phyloP scores from a whole-genome alignment of 148 eudicot genomes.

The Rhododendron williamsianum region DNA sequence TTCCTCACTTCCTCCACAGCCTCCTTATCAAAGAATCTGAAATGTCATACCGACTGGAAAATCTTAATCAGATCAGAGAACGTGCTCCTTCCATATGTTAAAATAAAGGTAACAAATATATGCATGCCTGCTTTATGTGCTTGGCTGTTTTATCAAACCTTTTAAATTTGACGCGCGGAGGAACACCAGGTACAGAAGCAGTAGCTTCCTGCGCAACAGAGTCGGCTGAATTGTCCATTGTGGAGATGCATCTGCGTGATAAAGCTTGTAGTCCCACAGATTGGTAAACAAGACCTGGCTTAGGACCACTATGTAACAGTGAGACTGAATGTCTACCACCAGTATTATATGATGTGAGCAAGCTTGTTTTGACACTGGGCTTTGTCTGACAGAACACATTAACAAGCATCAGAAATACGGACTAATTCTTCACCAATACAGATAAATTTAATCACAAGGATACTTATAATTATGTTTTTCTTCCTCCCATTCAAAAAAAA shows the following conservation, averaged over 20 bases:
- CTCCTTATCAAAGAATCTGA: slow-evolving; percentile 90
- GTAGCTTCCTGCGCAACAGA: slow-evolving; percentile 35
- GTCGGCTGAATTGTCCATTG: slow-evolving; percentile 29
- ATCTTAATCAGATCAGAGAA: background rate
- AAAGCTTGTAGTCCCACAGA: slow-evolving; percentile 14
- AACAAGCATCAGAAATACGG: background rate
- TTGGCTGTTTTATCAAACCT: slow-evolving; percentile 88
- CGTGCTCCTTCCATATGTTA: background rate
- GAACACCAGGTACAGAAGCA: slow-evolving; percentile 27
- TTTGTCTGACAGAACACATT: slow-evolving; percentile 14
- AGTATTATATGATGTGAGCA: slow-evolving; percentile 19
- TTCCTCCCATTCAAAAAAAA: background rate
- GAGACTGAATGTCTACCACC: slow-evolving; percentile 20
- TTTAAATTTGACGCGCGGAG: slow-evolving; percentile 74
- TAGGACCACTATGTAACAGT: slow-evolving; percentile 15
- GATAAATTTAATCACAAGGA: background rate
- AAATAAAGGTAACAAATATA: slow-evolving; percentile 5
- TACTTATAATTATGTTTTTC: background rate
- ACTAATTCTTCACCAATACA: background rate
- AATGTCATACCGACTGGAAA: background rate
- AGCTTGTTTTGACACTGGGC: slow-evolving; percentile 10
- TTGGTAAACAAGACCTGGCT: slow-evolving; percentile 12
- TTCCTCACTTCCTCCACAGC: slow-evolving; percentile 69
- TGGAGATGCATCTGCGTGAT: slow-evolving; percentile 35
- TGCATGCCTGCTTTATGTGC: slow-evolving; percentile 82